Base-by-base conservation (phyloP, 2,329 filamentous ascomycete genomes). In the Penicillium oxalicum region DNA sequence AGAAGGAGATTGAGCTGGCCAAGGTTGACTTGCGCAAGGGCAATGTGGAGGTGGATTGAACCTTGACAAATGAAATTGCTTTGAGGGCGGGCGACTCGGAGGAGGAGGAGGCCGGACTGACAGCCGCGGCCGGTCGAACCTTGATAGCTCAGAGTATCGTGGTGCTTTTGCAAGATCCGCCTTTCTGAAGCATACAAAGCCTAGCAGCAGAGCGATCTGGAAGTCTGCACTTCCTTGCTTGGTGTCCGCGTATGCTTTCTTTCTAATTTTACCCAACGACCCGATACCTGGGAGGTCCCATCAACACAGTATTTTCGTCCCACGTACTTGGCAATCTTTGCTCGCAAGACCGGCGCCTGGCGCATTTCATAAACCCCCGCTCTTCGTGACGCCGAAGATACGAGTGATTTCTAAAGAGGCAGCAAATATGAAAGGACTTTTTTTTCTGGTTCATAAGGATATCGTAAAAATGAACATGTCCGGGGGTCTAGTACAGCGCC, bases 1-100 rank as follows among this genome's bases (percentile, higher is more conserved):
- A 93, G 79, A 77, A 74, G 61, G 87, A 97, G 86, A 95, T 76
- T 84, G 66, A 66, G 66, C 67, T 58, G 48, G 70, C 72, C 49
- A 71, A 70, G 59, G 61, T 67, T 44, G 68, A 73, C 47, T 57
- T 75, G 60, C 68, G 71, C 52, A 56, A 60, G 51, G 63, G 59
- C 47, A 72, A 71, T 45, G 64, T 74, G 39, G 70, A 72, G 45
- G 70, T 74, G 41, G 68, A 74, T 51, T 74, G 64, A 63, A 41
- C 28, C 12, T 5, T 34, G 24, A 29, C 3, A 43, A 34, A 5
- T 12, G 9, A 25, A 36, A 9, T 11, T 9, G 26, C 9, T 26
- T 40, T 18, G 18, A 18, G 18, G 18, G 18, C 18, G 18, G 18
- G 18, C 18, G 18, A 18, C 18, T 18, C 18, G 18, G 18, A 18